Base-by-base conservation (phyloP, 1,284 basidiomycete genomes). In the Flammula alnicola region DNA sequence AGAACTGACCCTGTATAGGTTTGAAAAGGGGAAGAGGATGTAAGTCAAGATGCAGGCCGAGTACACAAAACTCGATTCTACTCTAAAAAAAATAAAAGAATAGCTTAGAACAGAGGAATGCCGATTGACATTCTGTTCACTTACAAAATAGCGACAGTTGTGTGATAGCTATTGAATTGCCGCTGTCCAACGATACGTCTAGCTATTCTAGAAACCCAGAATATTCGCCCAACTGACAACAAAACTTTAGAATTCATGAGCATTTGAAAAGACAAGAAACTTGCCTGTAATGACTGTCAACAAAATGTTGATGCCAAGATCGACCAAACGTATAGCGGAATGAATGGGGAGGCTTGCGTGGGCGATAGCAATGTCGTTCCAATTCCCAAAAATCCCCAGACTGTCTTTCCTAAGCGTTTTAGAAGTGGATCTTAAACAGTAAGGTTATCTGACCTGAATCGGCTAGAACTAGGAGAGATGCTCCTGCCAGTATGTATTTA, bases 281-380 rank as follows among this genome's bases (percentile, higher is more conserved):
- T 47, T 35, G 64, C 65, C 61, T 8, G 62, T 63, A 9, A 55
- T 43, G 16, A 54, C 31, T 3, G 61, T 61, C 53, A 65, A 56
- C n/a, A 62, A 8, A 20, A 60, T 46, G 39, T 64, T 65, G 30
- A 63, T 61, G 49, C 55, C 35, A 65, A 59, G 20, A 65, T 55
- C 11, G 52, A 59, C 63, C 62, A 64, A 11, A 58, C 47, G 38
- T 60, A 66, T 10, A 61, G 30, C 3, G 50, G 55, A 7, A 54
- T 44, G 29, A 62, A 62, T 10, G 42, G 27, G 20, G 45, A 39
- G 9, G 44, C 20, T 4, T 47, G 35, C 2, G 42, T 25, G 4
- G 48, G n/a, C 1, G 25, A n/a, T 16, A 37, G 37, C n/a, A 59
- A 38, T 4, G 51, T 22, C 5, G 42, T 37, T 10, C 49, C 55